Evolutionary conservation across 768 basidiomycete genomes (phyloP), one percentile per base, ranked within the genome.

Genomic region (Suillus americanus): DNA sequence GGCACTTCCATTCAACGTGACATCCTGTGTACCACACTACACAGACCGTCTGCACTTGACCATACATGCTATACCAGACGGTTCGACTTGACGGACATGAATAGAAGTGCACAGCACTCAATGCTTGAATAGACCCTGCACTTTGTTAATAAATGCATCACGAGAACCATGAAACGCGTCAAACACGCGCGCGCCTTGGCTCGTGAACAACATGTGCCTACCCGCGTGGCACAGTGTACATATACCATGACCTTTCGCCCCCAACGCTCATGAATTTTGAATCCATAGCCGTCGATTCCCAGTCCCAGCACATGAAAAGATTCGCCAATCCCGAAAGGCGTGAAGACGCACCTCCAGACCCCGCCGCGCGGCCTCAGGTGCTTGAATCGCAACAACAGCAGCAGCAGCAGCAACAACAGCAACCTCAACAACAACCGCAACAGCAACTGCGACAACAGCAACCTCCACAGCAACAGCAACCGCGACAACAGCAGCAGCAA

Each of bases 181-280:
- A 12, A 30, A 40, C 56, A 59, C 38, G 56, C 56, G 25, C 10
- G 37, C 25, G 38, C 16, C 28, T 41, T 3, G 28, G 40, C 57
- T 59, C 57, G 57, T 20, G 57, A 59, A 43, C 10, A 59, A 41
- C 57, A 59, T 59, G 57, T 41, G 57, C 40, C 28, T 38, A 30
- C 18, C 40, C 3, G 28, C 57, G 57, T 41, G 40, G 57, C 20
- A 20, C 18, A 28, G 3, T 40, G 14, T 59, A 41, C 57, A 41
- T 59, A 59, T 59, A 59, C 25, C 57, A 40, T 28, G 57, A 41
- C 40, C 25, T 41, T 20, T 30, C 40, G 7, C 25, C 28, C 18
- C 25, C 57, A 59, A 59, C 25, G 28, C 25, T 12, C 41, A 40
- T 59, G 57, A 43, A 43, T 41, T 13, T 28, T 41, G 18, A 41